These are phyloP conservation scores for Piper betle DNA, from an alignment of 164 flowering plant species.

Conservation along the genomic window DNA sequence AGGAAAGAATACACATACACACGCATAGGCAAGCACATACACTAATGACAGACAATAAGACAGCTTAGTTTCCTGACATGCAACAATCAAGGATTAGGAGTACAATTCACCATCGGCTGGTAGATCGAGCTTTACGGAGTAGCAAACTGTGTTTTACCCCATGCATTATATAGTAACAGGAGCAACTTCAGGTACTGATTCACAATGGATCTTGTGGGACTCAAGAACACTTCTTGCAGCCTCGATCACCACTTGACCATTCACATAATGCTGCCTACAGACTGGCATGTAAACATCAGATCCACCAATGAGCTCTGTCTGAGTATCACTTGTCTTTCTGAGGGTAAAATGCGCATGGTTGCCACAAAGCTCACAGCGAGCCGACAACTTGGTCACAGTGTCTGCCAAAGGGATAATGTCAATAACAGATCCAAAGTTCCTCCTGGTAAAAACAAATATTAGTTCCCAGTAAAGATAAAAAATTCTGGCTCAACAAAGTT, in stretches of 20 bases:
- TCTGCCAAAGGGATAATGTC: constrained; percentile 87
- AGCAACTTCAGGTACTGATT: constrained; percentile 20
- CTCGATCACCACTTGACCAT: constrained; percentile 41
- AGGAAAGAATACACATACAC: too few species aligned
- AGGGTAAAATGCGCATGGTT: constrained; percentile 69
- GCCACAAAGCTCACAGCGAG: constrained; percentile 85
- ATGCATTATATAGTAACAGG: constrained; percentile 7
- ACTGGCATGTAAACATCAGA: constrained; percentile 94
- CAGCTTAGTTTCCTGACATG: not conserved
- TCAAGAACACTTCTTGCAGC: constrained; percentile 32
- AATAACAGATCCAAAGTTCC: constrained; percentile 83
- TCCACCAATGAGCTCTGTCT: constrained; percentile 76
- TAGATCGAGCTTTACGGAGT: not conserved
- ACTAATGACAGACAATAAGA: not conserved
- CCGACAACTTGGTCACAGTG: constrained; percentile 71
- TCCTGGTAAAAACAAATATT: constrained; percentile 26
- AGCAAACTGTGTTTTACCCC: not conserved
- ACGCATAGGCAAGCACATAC: not conserved
- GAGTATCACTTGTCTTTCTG: constrained; percentile 56
- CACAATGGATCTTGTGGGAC: constrained; percentile 10
- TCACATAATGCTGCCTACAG: constrained; percentile 76
- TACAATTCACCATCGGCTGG: not conserved
- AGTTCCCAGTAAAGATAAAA: not conserved
- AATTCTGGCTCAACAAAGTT: not conserved
- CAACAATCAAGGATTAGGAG: not conserved